Evolutionary conservation across 306 rosid genomes (phyloP).

Genomic region (Vigna nakashimae): DNA sequence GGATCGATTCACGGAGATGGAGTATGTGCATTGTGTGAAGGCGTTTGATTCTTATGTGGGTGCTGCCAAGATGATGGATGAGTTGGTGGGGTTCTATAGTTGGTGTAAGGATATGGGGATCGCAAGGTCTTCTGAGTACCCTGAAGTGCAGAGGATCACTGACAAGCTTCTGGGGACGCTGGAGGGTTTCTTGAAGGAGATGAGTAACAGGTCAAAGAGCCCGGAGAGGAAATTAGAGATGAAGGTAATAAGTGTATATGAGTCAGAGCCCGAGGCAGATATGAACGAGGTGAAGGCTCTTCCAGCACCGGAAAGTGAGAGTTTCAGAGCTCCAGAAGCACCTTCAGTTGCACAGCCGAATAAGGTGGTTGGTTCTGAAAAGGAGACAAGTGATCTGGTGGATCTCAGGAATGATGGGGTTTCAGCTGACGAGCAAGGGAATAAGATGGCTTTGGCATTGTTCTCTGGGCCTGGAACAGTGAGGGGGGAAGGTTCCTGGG

Average conservation of each 20-base stretch:
- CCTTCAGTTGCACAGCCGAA: slow-evolving; percentile 38
- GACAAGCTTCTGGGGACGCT: slow-evolving; percentile 69
- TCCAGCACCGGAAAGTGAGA: slow-evolving; percentile 70
- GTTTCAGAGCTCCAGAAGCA: slow-evolving; percentile 49
- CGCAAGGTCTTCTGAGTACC: slow-evolving; percentile 80
- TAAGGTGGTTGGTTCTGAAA: slow-evolving; percentile 35
- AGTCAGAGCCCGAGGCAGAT: slow-evolving; percentile 33
- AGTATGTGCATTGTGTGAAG: slow-evolving; percentile 64
- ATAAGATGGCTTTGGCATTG: slow-evolving; percentile 77
- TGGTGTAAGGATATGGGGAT: slow-evolving; percentile 88
- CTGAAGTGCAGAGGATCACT: slow-evolving; percentile 77
- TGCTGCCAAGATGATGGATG: slow-evolving; percentile 75
- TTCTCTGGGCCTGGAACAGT: slow-evolving; percentile 60
- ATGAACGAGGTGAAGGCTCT: slow-evolving; percentile 76
- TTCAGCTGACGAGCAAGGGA: slow-evolving; percentile 85
- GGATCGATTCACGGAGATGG: slow-evolving; percentile 83
- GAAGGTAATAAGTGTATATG: slow-evolving; percentile 43
- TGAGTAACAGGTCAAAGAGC: slow-evolving; percentile 53
- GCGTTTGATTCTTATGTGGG: slow-evolving; percentile 72
- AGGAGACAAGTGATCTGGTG: slow-evolving; percentile 68
- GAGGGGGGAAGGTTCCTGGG: slow-evolving; percentile 76
- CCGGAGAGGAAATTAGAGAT: slow-evolving; percentile 57
- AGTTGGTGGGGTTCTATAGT: slow-evolving; percentile 67
- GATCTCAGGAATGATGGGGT: slow-evolving; percentile 65
- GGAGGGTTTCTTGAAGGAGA: slow-evolving; percentile 74